Evolutionary conservation across 1,284 basidiomycete genomes (phyloP), one percentile per base, ranked within the genome.

Genomic region (Ceratobasidium sp.): DNA sequence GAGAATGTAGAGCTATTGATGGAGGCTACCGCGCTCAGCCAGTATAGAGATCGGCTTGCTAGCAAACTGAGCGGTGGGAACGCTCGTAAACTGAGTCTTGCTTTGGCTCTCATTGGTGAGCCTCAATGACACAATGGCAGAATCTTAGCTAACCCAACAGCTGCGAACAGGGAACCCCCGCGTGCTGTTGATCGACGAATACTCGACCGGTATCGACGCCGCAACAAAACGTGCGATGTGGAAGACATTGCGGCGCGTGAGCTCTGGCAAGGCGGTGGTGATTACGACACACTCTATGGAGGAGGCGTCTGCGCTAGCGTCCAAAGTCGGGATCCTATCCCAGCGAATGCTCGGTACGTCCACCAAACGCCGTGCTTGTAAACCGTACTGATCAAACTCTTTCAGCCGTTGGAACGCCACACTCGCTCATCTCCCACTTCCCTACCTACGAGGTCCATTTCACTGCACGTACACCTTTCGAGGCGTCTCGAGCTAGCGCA

Each of bases 191-290:
- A 93, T 96, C 61, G 94, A 96, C 82, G 94, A 95, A 83, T 94
- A 94, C 83, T 94, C 92, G 1, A 94, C 93, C 0, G 94, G 94
- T 4, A 91, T 95, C 33, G 94, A 95, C 83, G 92, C 94, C 2
- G 94, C 91, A 85, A 94, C 92, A 87, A 95, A 95, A 84, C 87
- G 94, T 61, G 92, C 94, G 39, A 93, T 95, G 89, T 95, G 94
- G 94, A 87, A 87, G n/a, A 94, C 92, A 0, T 86, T 95, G 66
- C 87, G 91, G 78, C 88, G 89, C 55, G 91, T 93, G 3, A 87
- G 91, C 0, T 86, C 88, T 51, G 90, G 92, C 67, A 91, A 93
- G 83, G 89, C 91, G 2, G 85, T 85, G 12, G 83, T 86, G 56
- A 82, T 85, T 78, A 85, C 85, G 20, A 84, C 84, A 90, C 94